Base-by-base conservation (phyloP, 805 yeast genomes). In the Yamadazyma philogaea region DNA sequence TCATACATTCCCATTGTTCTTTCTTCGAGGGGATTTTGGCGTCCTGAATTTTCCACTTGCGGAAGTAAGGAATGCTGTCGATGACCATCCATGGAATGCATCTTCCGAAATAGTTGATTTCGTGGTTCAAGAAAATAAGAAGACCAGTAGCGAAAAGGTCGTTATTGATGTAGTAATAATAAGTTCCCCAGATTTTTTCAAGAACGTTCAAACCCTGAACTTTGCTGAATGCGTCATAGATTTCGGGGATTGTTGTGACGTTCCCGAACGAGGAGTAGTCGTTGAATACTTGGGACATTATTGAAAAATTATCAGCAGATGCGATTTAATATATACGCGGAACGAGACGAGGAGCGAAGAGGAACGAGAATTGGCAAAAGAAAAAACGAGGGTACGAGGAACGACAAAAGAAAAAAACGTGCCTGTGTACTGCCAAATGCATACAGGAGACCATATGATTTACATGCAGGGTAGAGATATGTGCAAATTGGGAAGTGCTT, bases 1-100 rank as follows among this genome's bases (percentile, higher is more conserved):
- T 78, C 44, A 77, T 56, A 53, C 82, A 78, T 53, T 78, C 83
- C 81, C 81, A 78, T 54, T 78, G 83, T 55, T 78, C 83, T 50
- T 71, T 68, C 46, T 70, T 71, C 2, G 76, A 63, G 6, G 82
- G 82, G 18, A 77, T 54, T 48, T 77, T 74, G 15, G 68, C 59
- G 6, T 75, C 78, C 54, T 78, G 83, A 43, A 78, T 74, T 56
- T 77, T 78, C 68, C 72, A 78, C 51, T 61, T 66, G 46, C 68
- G 61, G 61, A 78, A 78, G 52, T 63, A 76, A 5, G 79, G 77
- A 14, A 74, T 75, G 46, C 68, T 66, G 49, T 75, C 82, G 40
- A 78, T 73, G 12, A 78, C 64, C 50, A 64, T 73, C 82, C 82
- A 78, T 8, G 83, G 83, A 5, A 78, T 45, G 53, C 80, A 78